A percentile compares a stretch with the other conserved stretches of the same genome.
phyloP scores from a whole-genome alignment of 768 basidiomycete genomes.

The Hygrocybe punicea region DNA sequence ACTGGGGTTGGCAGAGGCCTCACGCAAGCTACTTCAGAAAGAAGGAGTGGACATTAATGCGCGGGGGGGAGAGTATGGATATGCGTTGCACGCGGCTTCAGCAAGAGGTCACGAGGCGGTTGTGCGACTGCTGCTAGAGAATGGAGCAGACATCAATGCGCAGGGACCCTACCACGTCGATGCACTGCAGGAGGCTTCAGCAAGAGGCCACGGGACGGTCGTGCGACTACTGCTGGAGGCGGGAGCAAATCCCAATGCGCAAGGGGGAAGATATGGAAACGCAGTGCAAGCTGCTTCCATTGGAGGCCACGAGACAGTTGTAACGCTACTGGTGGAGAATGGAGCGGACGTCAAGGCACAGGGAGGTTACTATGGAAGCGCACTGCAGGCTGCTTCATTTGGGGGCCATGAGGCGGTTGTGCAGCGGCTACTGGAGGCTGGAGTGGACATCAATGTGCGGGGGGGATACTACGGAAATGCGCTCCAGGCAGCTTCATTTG shows the following conservation, averaged over 20 bases:
- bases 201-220: not conserved
- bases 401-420: not conserved
- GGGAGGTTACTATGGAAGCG: not conserved
- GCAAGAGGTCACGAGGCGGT: too few relatives aligned
- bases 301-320: not conserved
- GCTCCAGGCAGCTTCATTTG: not conserved
- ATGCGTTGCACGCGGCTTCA: too few relatives aligned
- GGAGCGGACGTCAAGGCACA: slow-evolving; percentile 37
- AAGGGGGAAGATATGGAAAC: not conserved
- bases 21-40: too few relatives aligned
- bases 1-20: too few relatives aligned
- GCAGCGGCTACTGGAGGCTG: not conserved
- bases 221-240: not conserved
- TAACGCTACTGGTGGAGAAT: not conserved
- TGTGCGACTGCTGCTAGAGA: too few relatives aligned
- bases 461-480: not conserved
- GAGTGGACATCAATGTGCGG: slow-evolving; percentile 31
- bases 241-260: not conserved
- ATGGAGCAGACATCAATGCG: too few relatives aligned
- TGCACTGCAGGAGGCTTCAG: not conserved
- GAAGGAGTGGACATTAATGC: too few relatives aligned
- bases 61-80: too few relatives aligned
- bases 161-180: too few relatives aligned
- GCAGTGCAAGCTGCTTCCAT: not conserved
- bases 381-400: not conserved